These are phyloP conservation scores for Arthrinium phaeospermum DNA, from an alignment of 2,329 filamentous ascomycete species.

Conservation along the genomic window DNA sequence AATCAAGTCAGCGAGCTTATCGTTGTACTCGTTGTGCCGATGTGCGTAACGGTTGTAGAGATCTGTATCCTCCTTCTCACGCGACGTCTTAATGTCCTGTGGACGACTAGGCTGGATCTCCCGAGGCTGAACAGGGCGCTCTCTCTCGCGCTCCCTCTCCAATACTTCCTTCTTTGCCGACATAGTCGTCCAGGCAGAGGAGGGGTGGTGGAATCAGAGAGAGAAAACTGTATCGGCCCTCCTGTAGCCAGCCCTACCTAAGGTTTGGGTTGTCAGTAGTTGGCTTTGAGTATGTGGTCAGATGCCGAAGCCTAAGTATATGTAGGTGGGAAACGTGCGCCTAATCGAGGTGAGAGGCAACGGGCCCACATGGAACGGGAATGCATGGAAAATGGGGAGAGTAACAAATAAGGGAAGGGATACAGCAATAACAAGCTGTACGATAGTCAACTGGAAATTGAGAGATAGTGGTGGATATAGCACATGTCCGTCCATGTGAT, in stretches of 20 bases:
- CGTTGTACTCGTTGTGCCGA: slow-evolving; percentile 8
- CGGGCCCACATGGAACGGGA: background rate
- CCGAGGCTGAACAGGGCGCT: slow-evolving; percentile 3
- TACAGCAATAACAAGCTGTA: background rate
- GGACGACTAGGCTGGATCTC: slow-evolving; percentile 8
- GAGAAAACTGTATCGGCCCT: slow-evolving; percentile 8
- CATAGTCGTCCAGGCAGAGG: slow-evolving; percentile 17
- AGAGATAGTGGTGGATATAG: slow-evolving; percentile 15
- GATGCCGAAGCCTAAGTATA: slow-evolving; percentile 9
- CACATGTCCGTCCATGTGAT: slow-evolving; percentile 10
- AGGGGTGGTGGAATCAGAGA: slow-evolving; percentile 3
- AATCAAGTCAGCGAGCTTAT: slow-evolving; percentile 7
- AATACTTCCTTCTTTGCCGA: slow-evolving; percentile 21
- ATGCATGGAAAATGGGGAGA: background rate
- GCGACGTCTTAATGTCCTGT: background rate
- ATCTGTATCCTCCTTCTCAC: slow-evolving; percentile 10
- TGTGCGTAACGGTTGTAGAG: slow-evolving; percentile 9
- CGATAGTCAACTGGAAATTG: slow-evolving; percentile 12
- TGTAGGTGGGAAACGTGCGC: slow-evolving; percentile 2
- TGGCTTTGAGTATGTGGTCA: slow-evolving; percentile 19
- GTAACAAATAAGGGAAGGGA: background rate
- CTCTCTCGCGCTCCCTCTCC: slow-evolving; percentile 15
- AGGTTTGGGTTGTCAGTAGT: slow-evolving; percentile 22
- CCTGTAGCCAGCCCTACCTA: slow-evolving; percentile 12
- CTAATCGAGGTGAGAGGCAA: slow-evolving; percentile 16